A percentile compares a stretch with the other conserved stretches of the same genome.
Evolutionary conservation across 768 basidiomycete species (phyloP).

Genomic region (Tubosaeta sp.): DNA sequence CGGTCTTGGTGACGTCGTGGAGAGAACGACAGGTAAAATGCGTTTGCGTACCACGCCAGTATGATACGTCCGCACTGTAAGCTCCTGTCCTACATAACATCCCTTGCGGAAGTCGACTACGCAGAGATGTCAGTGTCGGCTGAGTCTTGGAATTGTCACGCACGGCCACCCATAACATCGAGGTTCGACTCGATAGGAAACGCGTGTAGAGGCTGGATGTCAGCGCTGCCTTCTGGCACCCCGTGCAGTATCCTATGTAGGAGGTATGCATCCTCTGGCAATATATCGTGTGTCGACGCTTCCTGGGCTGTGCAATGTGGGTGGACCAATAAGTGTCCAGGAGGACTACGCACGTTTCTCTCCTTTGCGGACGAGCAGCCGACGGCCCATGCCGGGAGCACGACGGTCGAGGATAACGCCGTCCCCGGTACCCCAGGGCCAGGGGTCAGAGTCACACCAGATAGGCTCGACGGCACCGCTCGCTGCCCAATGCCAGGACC

Average conservation of each 20-base stretch:
- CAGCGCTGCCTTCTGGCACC: conserved; percentile 80
- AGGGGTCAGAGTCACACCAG: conserved; percentile 49
- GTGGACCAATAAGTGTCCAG: neutral
- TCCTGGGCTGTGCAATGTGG: conserved; percentile 43
- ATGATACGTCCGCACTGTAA: conserved; percentile 95
- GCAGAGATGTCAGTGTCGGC: neutral
- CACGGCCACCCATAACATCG: conserved; percentile 92
- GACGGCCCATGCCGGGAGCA: conserved; percentile 73
- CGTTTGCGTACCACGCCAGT: conserved; percentile 90
- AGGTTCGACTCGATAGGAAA: conserved; percentile 95
- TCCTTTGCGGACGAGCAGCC: conserved; percentile 67
- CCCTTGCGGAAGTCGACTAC: conserved; percentile 96
- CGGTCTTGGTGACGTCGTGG: conserved; percentile 20
- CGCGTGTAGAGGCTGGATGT: conserved; percentile 72
- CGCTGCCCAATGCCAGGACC: conserved; percentile 51
- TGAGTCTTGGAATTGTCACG: conserved; percentile 27
- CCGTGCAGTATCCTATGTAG: conserved; percentile 78
- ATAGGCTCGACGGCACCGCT: conserved; percentile 78
- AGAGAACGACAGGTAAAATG: conserved; percentile 72
- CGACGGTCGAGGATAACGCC: conserved; percentile 56
- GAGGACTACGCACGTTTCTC: conserved; percentile 59
- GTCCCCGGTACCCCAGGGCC: conserved; percentile 62
- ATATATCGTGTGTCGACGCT: conserved; percentile 51
- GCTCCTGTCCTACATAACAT: conserved; percentile 96
- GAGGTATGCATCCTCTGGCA: conserved; percentile 54